Base-by-base conservation (phyloP, 768 basidiomycete genomes). In the Kwoniella mangroviensis region DNA sequence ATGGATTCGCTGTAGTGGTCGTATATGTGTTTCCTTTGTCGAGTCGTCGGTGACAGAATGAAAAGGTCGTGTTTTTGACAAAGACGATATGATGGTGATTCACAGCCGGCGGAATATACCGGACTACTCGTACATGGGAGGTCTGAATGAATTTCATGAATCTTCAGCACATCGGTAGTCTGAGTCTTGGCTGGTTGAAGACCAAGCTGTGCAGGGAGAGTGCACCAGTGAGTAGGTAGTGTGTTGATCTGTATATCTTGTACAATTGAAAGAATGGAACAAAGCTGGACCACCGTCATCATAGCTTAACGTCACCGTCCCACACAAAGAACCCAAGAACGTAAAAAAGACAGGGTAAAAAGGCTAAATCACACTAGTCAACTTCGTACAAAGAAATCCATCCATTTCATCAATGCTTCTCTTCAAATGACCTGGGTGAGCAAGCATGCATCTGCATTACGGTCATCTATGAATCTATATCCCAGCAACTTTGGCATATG, bases 401-500 rank as follows among this genome's bases (percentile, higher is more conserved):
- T 49, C 13, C 45, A 49, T 19, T 7, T 49, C 45, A 49, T 49
- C 45, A 49, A 49, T 34, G 34, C 34, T 34, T 34, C 34, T 34
- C 34, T 34, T 34, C 34, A 34, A 34, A 7, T 34, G 34, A 34
- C 34, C 34, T 0, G 34, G 34, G 34, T 34, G 6, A 34, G 9
- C 6, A 17, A 49, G 13, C 19, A 49, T 17, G 45, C 45, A 49
- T 17, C 2, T 49, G 13, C 45, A 49, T n/a, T 26, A 17, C 15
- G 3, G 13, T 52, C 42, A 57, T 43, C 43, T 53, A 59, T 55
- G 19, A 28, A 54, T 42, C 66, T 68, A 82, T 67, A 79, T 74
- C 22, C 78, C 76, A 4, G 83, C 73, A 53, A 98, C 84, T 84
- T 99, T 99, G 84, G 92, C 93, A 73, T 94, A 96, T 58, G 91